These are phyloP conservation scores for Stipa capillata DNA, from an alignment of 176 grass and related monocot genomes.

Conservation along the genomic window DNA sequence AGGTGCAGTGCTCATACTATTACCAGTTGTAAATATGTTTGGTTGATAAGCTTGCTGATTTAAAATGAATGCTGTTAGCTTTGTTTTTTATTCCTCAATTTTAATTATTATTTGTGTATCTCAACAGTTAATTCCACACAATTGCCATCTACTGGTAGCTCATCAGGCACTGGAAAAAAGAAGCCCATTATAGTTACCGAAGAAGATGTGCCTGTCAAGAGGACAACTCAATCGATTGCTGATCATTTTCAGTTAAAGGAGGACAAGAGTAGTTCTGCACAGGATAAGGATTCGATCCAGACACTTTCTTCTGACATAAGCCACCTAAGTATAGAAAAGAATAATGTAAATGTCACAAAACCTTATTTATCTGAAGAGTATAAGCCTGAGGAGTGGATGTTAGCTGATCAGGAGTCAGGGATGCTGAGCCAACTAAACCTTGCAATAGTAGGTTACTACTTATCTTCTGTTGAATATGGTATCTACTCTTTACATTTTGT, in stretches of 20 bases:
- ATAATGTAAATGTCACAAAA: slow-evolving; percentile 34
- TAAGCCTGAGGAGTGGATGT: slow-evolving; percentile 90
- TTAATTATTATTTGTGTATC: slow-evolving; percentile 25
- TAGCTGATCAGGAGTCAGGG: slow-evolving; percentile 41
- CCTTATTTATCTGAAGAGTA: slow-evolving; percentile 46
- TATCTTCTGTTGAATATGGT: slow-evolving; percentile 27
- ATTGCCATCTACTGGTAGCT: slow-evolving; percentile 17
- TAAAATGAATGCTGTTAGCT: background rate
- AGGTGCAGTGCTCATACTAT: background rate
- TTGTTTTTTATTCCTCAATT: background rate
- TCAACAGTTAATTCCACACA: slow-evolving; percentile 26
- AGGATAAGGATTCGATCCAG: slow-evolving; percentile 24
- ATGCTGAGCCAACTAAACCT: slow-evolving; percentile 78
- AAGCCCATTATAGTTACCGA: slow-evolving; percentile 28
- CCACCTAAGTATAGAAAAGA: slow-evolving; percentile 45
- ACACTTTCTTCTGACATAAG: slow-evolving; percentile 34
- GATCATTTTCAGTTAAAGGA: slow-evolving; percentile 24
- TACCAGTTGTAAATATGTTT: background rate
- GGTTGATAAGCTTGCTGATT: slow-evolving; percentile 4
- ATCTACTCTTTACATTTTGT: slow-evolving; percentile 14
- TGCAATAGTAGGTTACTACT: slow-evolving; percentile 73
- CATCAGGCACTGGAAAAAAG: slow-evolving; percentile 29
- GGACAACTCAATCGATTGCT: slow-evolving; percentile 11
- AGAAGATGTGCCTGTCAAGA: slow-evolving; percentile 28
- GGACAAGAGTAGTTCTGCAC: slow-evolving; percentile 13